Base-by-base conservation (phyloP, 2,329 filamentous ascomycete species). In the Verticillium isaacii region DNA sequence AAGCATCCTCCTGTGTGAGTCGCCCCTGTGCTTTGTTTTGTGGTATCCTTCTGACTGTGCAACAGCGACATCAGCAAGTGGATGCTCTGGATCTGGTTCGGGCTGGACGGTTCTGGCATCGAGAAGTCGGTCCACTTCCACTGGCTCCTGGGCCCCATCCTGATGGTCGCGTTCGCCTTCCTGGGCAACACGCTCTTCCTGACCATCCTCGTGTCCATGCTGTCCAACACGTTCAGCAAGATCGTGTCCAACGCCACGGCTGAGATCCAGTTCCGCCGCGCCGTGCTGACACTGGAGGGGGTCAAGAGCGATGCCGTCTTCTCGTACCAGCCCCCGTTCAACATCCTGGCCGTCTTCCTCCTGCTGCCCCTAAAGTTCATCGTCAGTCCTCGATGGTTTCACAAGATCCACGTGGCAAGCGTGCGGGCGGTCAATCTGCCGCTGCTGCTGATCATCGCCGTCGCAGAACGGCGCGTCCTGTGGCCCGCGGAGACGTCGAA, bases 61-160 rank as follows among this genome's bases (percentile, higher is more conserved):
- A 25, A 7, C 56, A 84, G 81, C 5, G 91, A 88, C 1, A 93
- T 95, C 64, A 87, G 87, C 55, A 93, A 93, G 74, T 96, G 92
- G 92, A 94, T 96, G 91, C 84, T 95, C 1, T 95, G 90, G 84
- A 93, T 96, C 66, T 96, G 92, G 92, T 95, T 96, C 70, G 92
- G 92, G 2, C 84, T 96, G 1, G 92, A 95, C 68, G 92, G 85
- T 7, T 86, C 82, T 3, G 86, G 86, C 8, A 87, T 89, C 52
- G 80, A 85, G 57, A 74, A 80, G 66, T 85, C 85, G 61, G 81
- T 82, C 25, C 86, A 91, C 62, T 92, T 95, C 70, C 91, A 96
- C 75, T 85, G 86, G 80, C 76, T 93, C n/a, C 80, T 95, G 1
- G 92, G 92, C 0, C 92, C 92, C 0, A 82, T 86, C 2, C 77